phyloP scores from a whole-genome alignment of 345 rosid species.

The Lumnitzera littorea region DNA sequence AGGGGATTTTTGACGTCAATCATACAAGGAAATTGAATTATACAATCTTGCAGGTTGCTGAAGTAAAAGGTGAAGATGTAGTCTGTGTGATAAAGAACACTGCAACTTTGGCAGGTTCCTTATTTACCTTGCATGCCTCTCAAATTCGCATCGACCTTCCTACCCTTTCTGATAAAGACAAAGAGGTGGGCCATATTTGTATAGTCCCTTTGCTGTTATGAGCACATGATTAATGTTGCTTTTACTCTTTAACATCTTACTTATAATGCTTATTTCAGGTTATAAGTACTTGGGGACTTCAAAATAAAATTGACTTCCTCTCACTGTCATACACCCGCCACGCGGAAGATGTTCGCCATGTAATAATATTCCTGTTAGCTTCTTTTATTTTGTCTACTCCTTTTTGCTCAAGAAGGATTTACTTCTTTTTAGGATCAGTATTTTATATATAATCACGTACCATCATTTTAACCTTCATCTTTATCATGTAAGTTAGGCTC shows the following conservation, averaged over 20 bases:
- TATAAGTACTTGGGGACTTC: constrained; percentile 87
- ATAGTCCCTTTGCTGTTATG: not conserved
- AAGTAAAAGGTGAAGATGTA: constrained; percentile 78
- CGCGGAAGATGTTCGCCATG: constrained; percentile 96
- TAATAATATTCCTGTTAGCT: constrained; percentile 11
- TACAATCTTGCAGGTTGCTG: constrained; percentile 44
- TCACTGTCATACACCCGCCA: constrained; percentile 88
- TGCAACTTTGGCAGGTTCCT: constrained; percentile 78
- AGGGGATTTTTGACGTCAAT: no score
- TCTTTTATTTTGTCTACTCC: not conserved
- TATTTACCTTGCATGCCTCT: constrained; percentile 82
- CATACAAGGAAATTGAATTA: no score
- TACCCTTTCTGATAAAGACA: constrained; percentile 81
- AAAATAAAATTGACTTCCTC: constrained; percentile 90
- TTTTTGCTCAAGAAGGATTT: not conserved
- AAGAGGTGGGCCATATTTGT: constrained; percentile 48
- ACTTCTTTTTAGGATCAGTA: not conserved
- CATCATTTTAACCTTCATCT: constrained; percentile 2
- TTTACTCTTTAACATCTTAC: constrained; percentile 5
- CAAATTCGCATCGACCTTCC: constrained; percentile 86
- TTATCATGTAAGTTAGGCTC: constrained; percentile 49
- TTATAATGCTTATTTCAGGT: constrained; percentile 33
- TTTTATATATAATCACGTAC: constrained; percentile 1
- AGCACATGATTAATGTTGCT: not conserved
- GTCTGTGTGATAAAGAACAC: constrained; percentile 79